phyloP scores from a whole-genome alignment of 2,329 filamentous ascomycete species.

The Paraphaeosphaeria minitans region DNA sequence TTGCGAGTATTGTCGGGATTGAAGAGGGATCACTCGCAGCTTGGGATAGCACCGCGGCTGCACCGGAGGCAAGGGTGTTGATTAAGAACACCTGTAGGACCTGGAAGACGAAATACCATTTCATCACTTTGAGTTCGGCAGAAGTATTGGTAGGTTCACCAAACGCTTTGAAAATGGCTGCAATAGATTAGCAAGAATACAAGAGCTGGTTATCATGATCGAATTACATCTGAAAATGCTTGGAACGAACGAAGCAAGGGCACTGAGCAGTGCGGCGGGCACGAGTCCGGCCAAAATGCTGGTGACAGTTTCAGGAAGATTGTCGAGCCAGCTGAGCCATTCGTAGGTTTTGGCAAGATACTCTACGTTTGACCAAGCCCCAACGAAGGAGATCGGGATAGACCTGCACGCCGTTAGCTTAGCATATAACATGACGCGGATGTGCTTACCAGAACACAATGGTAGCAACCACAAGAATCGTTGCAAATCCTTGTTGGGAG shows the following conservation, averaged over 20 bases:
- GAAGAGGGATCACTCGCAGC: conserved; percentile 67
- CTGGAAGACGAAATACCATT: conserved; percentile 89
- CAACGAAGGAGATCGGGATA: conserved; percentile 77
- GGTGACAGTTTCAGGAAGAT: conserved; percentile 72
- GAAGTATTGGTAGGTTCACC: conserved; percentile 80
- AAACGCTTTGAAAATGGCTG: conserved; percentile 76
- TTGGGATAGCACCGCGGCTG: conserved; percentile 68
- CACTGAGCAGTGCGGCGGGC: conserved; percentile 75
- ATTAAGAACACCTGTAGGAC: conserved; percentile 92
- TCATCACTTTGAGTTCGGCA: conserved; percentile 88
- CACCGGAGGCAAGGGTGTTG: conserved; percentile 80
- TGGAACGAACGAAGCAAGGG: conserved; percentile 87
- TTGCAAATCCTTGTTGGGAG: conserved; percentile 73
- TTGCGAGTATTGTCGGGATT: conserved; percentile 69
- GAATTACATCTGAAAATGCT: conserved; percentile 76
- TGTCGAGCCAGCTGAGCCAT: conserved; percentile 75
- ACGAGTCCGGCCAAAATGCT: conserved; percentile 86
- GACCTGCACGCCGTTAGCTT: conserved; percentile 79
- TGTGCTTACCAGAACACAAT: conserved; percentile 77
- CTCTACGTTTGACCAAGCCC: conserved; percentile 82
- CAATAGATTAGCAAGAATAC: conserved; percentile 12
- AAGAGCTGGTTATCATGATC: neutral
- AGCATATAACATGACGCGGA: neutral
- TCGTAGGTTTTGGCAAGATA: conserved; percentile 66
- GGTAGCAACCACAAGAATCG: conserved; percentile 74